phyloP scores from a whole-genome alignment of 306 rosid genomes.

The Casuarina cunninghamiana region DNA sequence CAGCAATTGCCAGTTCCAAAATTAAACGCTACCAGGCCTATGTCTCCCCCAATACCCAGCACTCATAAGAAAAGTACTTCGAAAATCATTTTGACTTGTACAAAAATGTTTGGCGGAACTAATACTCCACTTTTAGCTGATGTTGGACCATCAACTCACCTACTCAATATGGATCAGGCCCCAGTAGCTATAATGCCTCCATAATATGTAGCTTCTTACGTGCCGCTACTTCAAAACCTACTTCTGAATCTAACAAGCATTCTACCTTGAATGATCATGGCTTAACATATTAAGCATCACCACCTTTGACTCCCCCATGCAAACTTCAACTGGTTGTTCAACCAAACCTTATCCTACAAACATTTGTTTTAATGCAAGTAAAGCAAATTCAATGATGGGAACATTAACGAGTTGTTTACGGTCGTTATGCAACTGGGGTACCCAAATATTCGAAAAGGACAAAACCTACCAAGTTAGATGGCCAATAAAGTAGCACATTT shows the following conservation, averaged over 20 bases:
- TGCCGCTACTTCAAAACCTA: not conserved
- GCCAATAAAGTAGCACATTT: not conserved
- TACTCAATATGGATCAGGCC: constrained; percentile 6
- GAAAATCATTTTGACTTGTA: not conserved
- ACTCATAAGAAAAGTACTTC: not conserved
- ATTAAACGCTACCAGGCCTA: too few species aligned
- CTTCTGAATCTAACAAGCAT: not conserved
- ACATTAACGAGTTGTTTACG: not conserved
- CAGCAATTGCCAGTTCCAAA: too few species aligned
- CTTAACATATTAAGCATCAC: constrained; percentile 9
- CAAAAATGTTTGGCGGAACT: not conserved
- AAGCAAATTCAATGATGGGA: not conserved
- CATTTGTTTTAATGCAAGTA: not conserved
- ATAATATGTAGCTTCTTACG: not conserved
- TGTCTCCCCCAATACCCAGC: not conserved
- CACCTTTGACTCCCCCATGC: constrained; percentile 27
- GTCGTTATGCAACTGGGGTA: not conserved
- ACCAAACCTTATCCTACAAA: constrained; percentile 35
- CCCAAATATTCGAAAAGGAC: not conserved
- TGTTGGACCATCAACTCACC: constrained; percentile 16
- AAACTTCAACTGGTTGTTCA: constrained; percentile 43
- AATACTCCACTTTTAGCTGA: constrained; percentile 3
- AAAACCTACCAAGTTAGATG: not conserved
- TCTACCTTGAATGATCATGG: not conserved
- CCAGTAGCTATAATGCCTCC: not conserved